phyloP scores from a whole-genome alignment of 177 flowering plant species.

The Vitis hybrid region DNA sequence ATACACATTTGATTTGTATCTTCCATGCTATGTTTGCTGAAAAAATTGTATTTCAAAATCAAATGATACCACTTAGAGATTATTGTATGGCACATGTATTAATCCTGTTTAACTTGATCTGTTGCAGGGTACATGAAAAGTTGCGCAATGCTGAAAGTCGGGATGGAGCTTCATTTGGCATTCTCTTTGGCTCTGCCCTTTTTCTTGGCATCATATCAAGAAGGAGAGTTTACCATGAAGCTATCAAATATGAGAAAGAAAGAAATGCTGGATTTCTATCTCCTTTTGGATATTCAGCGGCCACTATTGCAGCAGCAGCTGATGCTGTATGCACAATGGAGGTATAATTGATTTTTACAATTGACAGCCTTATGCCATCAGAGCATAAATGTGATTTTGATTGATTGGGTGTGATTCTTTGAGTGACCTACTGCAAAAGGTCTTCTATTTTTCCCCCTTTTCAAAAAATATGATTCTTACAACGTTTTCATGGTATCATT shows the following conservation, averaged over 20 bases:
- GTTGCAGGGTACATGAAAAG: conserved; percentile 67
- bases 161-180: conserved; percentile 69
- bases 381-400: background rate
- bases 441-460: background rate
- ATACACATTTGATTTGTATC: background rate
- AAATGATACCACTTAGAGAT: background rate
- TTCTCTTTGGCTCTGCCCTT: conserved; percentile 70
- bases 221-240: conserved; percentile 74
- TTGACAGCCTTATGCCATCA: background rate
- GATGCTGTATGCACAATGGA: conserved; percentile 72
- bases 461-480: background rate
- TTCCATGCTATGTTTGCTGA: background rate
- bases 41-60: too few relatives aligned
- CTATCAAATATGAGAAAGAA: conserved; percentile 75
- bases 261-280: conserved; percentile 75
- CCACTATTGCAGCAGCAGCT: conserved; percentile 61
- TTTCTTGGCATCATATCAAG: conserved; percentile 74
- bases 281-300: conserved; percentile 82
- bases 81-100: background rate
- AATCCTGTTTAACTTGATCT: conserved; percentile 8
- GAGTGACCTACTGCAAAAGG: background rate
- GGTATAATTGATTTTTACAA: conserved; percentile 32
- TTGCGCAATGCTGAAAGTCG: conserved; percentile 58
- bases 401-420: background rate
- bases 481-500: background rate